Evolutionary conservation across 108 stramenopile species (phyloP), one percentile per base, ranked within the genome.

Genomic region (Cyclotella choctawhatcheeana): DNA sequence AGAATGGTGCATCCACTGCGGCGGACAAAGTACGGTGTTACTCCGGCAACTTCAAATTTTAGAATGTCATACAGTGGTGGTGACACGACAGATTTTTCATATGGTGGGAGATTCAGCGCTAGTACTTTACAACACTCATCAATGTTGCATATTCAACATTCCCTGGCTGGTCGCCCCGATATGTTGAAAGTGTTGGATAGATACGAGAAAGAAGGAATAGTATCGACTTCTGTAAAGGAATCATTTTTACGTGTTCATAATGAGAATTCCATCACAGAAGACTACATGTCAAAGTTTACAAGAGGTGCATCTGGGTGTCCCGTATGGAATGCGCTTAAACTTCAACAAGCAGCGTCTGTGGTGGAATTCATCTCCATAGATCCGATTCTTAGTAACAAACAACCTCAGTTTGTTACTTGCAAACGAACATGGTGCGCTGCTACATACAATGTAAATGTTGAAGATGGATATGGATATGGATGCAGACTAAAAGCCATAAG

Each of bases 391-490:
- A n/a, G n/a, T n/a, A n/a, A n/a, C n/a, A n/a, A n/a, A n/a, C n/a
- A n/a, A n/a, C n/a, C n/a, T n/a, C n/a, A n/a, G n/a, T n/a, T n/a
- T n/a, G n/a, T n/a, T n/a, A n/a, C n/a, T n/a, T n/a, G n/a, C n/a
- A n/a, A n/a, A n/a, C n/a, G n/a, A n/a, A n/a, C n/a, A n/a, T 63
- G 62, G 62, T 43, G 44, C 44, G 6, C 17, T 3, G 45, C 45
- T 20, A 43, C 25, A 25, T 21, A 44, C 18, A 63, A 63, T 26
- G 24, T 63, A 7, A 24, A 44, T 17, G 44, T 45, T 5, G 43
- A 63, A 63, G 62, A 63, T 44, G 26, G 40, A n/a, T 14, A 44
- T 2, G 44, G 44, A 3, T 63, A 44, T 16, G 62, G 62, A 2
- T 63, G 43, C 5, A 24, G 53, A 27, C 25, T 54, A 26, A 54